Percentiles rank a stretch among this genome's conserved stretches.
Conservation (phyloP, 2,329 filamentous ascomycete species). For the Microcera coccophila region DNA sequence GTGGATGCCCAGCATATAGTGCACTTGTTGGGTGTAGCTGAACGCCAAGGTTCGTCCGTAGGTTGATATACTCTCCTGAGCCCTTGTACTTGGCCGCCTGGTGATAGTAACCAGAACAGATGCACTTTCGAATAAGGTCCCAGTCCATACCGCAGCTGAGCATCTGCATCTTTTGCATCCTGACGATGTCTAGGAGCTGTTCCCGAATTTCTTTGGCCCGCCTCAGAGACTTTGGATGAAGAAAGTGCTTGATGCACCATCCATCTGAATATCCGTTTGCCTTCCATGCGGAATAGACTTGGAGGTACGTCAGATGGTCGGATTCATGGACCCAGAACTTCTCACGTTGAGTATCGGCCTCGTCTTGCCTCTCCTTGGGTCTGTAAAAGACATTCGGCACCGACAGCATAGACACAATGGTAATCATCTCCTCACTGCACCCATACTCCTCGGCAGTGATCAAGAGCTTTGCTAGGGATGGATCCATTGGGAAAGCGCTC, state of each 20-base stretch:
- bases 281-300: conserved; percentile 95
- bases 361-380: conserved; percentile 92
- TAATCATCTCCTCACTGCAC: conserved; percentile 96
- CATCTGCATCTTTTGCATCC: conserved; percentile 84
- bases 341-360: conserved; percentile 90
- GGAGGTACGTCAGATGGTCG: conserved; percentile 90
- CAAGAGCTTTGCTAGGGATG: conserved; percentile 87
- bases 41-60: conserved; percentile 89
- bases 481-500: conserved; percentile 98
- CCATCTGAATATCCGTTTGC: conserved; percentile 82
- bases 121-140: conserved; percentile 92
- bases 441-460: conserved; percentile 87
- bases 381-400: conserved; percentile 96
- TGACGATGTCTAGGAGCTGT: conserved; percentile 91
- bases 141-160: conserved; percentile 92
- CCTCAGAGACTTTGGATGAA: conserved; percentile 90
- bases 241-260: conserved; percentile 90
- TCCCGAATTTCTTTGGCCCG: conserved; percentile 91
- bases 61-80: conserved; percentile 94
- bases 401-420: conserved; percentile 95
- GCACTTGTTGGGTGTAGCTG: conserved; percentile 92
- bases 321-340: conserved; percentile 99
- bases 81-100: conserved; percentile 95
- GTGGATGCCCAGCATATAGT: conserved; percentile 89
- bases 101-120: conserved; percentile 97